phyloP scores from a whole-genome alignment of 495 filamentous ascomycete genomes.

The Articulospora tetracladia region DNA sequence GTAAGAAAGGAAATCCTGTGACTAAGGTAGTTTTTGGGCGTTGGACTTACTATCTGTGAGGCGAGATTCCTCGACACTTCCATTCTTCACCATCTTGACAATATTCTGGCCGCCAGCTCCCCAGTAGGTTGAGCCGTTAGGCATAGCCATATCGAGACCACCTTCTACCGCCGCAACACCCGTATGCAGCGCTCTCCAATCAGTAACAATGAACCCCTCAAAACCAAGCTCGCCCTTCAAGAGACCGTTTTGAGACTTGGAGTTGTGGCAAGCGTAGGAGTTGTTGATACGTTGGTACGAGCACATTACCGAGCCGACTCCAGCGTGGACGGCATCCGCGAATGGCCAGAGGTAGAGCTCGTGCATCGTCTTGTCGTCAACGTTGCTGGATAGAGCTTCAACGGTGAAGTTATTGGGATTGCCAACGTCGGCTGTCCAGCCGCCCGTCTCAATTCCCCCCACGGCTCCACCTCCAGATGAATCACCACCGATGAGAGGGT shows the following conservation, averaged over 20 bases:
- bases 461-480: constrained; percentile 15
- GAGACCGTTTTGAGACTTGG: constrained; percentile 55
- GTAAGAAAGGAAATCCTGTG: constrained; percentile 58
- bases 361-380: constrained; percentile 66
- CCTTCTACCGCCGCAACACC: constrained; percentile 38
- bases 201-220: constrained; percentile 64
- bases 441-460: not conserved
- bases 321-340: constrained; percentile 51
- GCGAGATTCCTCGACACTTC: constrained; percentile 21
- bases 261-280: constrained; percentile 62
- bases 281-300: constrained; percentile 66
- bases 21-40: not conserved
- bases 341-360: constrained; percentile 74
- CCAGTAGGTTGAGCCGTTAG: constrained; percentile 43
- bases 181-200: constrained; percentile 61
- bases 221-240: constrained; percentile 67
- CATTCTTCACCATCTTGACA: constrained; percentile 53
- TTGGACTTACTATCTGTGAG: not conserved
- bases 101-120: constrained; percentile 56
- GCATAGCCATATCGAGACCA: constrained; percentile 54
- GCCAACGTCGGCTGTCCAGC: too few relatives aligned
- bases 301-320: constrained; percentile 62
- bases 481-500: constrained; percentile 36
- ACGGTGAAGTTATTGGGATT: constrained; percentile 35
- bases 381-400: constrained; percentile 50